A percentile compares a stretch with the other conserved stretches of the same genome.
Conservation (phyloP, 495 filamentous ascomycete genomes). For the Lasiosphaeria hispida region DNA sequence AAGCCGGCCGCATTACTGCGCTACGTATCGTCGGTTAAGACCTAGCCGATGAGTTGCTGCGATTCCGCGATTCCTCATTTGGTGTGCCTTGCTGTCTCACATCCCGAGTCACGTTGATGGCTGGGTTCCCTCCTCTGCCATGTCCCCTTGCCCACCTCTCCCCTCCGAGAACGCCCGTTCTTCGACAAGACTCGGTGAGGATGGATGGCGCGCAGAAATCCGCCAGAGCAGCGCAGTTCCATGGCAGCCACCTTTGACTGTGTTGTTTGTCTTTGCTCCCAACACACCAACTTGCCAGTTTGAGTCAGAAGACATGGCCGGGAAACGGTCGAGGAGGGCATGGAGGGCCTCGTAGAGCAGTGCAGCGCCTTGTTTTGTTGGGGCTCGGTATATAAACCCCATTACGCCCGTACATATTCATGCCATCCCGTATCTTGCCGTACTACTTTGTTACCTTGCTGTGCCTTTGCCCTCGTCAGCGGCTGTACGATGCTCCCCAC, state of each 20-base stretch:
- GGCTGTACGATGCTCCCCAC: no score
- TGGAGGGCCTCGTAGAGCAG: constrained; percentile 13
- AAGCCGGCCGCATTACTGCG: no score
- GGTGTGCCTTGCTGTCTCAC: constrained; percentile 37
- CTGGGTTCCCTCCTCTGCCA: constrained; percentile 15
- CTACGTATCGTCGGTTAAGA: no score
- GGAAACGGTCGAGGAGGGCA: constrained; percentile 1
- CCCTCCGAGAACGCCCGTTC: constrained; percentile 17
- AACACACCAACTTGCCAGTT: constrained; percentile 24
- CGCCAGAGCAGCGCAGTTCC: background rate
- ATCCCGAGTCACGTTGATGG: constrained; percentile 29
- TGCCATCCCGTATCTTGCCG: background rate
- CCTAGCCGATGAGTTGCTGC: background rate
- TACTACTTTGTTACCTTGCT: background rate
- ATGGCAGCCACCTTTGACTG: background rate
- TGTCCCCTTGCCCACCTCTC: constrained; percentile 13
- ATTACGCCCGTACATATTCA: background rate
- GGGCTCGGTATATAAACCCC: constrained; percentile 12
- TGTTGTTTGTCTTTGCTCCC: constrained; percentile 13
- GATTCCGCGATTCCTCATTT: constrained; percentile 12
- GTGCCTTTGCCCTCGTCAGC: background rate
- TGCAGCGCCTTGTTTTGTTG: background rate
- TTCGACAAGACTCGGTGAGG: constrained; percentile 27
- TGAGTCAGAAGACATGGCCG: constrained; percentile 25
- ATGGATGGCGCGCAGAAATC: constrained; percentile 15